Percentiles rank a stretch among this genome's conserved stretches.
These are phyloP conservation scores for Colletotrichum trifolii DNA, from an alignment of 2,329 filamentous ascomycete species.

Conservation along the genomic window DNA sequence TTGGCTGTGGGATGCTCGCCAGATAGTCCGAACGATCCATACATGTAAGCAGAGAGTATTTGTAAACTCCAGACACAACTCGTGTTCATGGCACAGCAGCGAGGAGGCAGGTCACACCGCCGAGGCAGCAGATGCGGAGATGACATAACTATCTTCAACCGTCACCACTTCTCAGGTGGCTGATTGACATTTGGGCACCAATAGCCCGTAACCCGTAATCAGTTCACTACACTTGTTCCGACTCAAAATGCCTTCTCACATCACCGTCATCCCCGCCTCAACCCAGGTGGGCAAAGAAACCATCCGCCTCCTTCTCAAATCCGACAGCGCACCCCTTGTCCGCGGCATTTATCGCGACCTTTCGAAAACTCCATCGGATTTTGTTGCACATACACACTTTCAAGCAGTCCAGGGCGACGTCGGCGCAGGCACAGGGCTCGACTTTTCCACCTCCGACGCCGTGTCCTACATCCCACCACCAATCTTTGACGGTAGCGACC, in stretches of 20 bases:
- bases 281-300: slow-evolving; percentile 45
- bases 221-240: background rate
- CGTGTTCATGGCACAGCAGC: too few relatives aligned
- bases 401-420: slow-evolving; percentile 45
- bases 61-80: too few relatives aligned
- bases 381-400: slow-evolving; percentile 41
- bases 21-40: too few relatives aligned
- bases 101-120: too few relatives aligned
- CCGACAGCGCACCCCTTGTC: slow-evolving; percentile 37
- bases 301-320: slow-evolving; percentile 42
- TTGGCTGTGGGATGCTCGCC: too few relatives aligned
- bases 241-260: slow-evolving; percentile 40
- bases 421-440: slow-evolving; percentile 37
- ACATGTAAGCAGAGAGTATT: too few relatives aligned
- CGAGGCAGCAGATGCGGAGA: too few relatives aligned
- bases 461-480: slow-evolving; percentile 49
- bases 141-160: too few relatives aligned
- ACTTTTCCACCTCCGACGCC: slow-evolving; percentile 44
- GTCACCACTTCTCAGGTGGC: too few relatives aligned
- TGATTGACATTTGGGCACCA: too few relatives aligned
- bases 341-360: slow-evolving; percentile 46
- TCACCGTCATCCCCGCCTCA: slow-evolving; percentile 48
- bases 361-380: slow-evolving; percentile 44
- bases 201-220: background rate
- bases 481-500: slow-evolving; percentile 41